Evolutionary conservation across 495 filamentous ascomycete species (phyloP), one percentile per base, ranked within the genome.

Genomic region (Aspergillus diversus): DNA sequence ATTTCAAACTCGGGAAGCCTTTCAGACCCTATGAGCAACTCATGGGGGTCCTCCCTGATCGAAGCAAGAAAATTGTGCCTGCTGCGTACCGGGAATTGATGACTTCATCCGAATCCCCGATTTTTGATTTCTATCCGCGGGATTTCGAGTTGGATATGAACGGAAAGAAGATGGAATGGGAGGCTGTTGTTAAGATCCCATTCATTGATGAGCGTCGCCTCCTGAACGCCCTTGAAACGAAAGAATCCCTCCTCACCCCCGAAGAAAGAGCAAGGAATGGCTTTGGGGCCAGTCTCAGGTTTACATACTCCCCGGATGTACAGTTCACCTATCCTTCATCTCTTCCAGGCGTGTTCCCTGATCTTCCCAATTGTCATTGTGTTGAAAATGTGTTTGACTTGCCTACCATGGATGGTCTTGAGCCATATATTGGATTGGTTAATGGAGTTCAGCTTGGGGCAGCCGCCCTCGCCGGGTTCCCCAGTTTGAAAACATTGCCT

Each of bases 91-190:
- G 91, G 74, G 86, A 91, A 11, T 82, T 99, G 27, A 99, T 99
- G 96, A 96, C 90, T 4, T 89, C 91, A 52, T 77, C 86, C 0
- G 84, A 91, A 4, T 97, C 94, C n/a, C 93, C 96, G 12, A 98
- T 99, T 73, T 91, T 97, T 67, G 94, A 98, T 69, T 98, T 99
- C 76, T 99, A 99, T 70, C 96, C 96, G 33, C 86, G 94, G 60
- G 94, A 98, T 64, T 99, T 99, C 66, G 93, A 97, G 65, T 84
- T 99, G 17, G 96, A 99, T 70, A 97, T 98, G 94, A 97, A 98
- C 68, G 96, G 96, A 59, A 99, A 99, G 83, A 99, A 97, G 80
- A 96, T 96, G 92, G 96, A 98, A 66, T 99, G 96, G 96, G 96
- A 99, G 69, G 96, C 95, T 34, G 93, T 99, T 43, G 93, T 98